Conservation (phyloP, 345 rosid species). For the Hibiscus syriacus region DNA sequence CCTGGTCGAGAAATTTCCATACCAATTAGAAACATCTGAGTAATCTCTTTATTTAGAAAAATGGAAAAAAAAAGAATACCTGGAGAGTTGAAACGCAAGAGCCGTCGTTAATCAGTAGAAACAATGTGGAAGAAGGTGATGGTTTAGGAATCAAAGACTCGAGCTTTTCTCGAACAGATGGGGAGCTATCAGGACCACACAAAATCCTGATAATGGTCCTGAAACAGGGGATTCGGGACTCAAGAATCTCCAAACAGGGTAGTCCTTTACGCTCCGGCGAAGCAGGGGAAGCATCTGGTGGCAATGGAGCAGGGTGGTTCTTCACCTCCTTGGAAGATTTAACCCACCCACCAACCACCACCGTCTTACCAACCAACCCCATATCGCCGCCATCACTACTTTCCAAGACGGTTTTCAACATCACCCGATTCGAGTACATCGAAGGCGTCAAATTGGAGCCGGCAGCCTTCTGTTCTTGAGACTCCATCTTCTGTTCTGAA, state of each 20-base stretch:
- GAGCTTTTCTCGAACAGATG: conserved; percentile 34
- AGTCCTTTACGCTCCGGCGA: conserved; percentile 22
- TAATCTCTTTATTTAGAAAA: neutral
- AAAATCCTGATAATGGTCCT: conserved; percentile 49
- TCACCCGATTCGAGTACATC: conserved; percentile 61
- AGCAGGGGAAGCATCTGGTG: conserved; percentile 8
- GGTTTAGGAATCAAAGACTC: conserved; percentile 25
- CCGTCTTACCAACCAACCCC: conserved; percentile 34
- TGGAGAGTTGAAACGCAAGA: conserved; percentile 52
- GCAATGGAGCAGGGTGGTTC: conserved; percentile 27
- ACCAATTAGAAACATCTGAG: neutral
- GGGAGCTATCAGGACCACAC: conserved; percentile 30
- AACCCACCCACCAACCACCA: conserved; percentile 89
- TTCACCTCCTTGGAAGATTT: conserved; percentile 56
- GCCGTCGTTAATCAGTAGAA: conserved; percentile 64
- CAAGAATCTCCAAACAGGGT: conserved; percentile 58
- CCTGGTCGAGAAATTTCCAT: conserved; percentile 29
- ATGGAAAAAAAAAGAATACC: conserved; percentile 25
- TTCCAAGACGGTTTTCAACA: conserved; percentile 39
- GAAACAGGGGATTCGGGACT: conserved; percentile 54
- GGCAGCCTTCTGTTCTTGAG: conserved; percentile 5
- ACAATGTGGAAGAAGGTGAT: conserved; percentile 20
- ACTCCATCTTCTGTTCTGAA: conserved; percentile 20
- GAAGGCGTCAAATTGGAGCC: conserved; percentile 7
- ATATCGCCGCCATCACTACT: conserved; percentile 44